Evolutionary conservation across 441 rosid species (phyloP).

Genomic region (Bocquillonia castaneifolia): DNA sequence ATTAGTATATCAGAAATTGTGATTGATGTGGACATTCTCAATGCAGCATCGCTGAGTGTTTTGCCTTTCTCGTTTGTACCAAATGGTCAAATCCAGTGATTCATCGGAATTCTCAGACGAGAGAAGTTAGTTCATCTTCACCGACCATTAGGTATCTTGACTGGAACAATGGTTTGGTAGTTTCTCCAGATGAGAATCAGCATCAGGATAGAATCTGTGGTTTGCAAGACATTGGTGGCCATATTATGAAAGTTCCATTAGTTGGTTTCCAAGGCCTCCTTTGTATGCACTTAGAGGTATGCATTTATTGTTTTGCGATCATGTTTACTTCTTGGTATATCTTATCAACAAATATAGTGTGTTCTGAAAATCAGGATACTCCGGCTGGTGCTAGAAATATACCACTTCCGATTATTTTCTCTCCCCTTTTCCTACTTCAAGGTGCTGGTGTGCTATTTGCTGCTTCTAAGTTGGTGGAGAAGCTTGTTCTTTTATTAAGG

Average conservation of each 20-base stretch:
- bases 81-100: slow-evolving; percentile 94
- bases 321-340: slow-evolving; percentile 18
- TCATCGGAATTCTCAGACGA: slow-evolving; percentile 52
- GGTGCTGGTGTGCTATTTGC: slow-evolving; percentile 77
- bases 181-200: slow-evolving; percentile 52
- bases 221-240: slow-evolving; percentile 89
- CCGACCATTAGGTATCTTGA: slow-evolving; percentile 59
- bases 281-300: slow-evolving; percentile 90
- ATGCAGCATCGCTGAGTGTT: slow-evolving; percentile 90
- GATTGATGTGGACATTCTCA: slow-evolving; percentile 23
- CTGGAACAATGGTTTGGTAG: slow-evolving; percentile 68
- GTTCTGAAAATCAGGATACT: slow-evolving; percentile 64
- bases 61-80: slow-evolving; percentile 91
- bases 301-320: slow-evolving; percentile 15
- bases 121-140: slow-evolving; percentile 64
- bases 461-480: slow-evolving; percentile 65
- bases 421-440: slow-evolving; percentile 87
- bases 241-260: slow-evolving; percentile 80
- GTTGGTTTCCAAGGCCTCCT: slow-evolving; percentile 83
- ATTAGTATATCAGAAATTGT: slow-evolving; percentile 17
- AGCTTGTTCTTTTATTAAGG: slow-evolving; percentile 54
- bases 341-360: slow-evolving; percentile 22
- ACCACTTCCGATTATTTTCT: slow-evolving; percentile 76
- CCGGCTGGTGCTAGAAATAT: slow-evolving; percentile 72
- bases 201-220: slow-evolving; percentile 57